Percentiles rank a stretch among this genome's conserved stretches.
These are phyloP conservation scores for Aureobasidium subglaciale DNA, from an alignment of 2,329 filamentous ascomycete species.

Conservation along the genomic window DNA sequence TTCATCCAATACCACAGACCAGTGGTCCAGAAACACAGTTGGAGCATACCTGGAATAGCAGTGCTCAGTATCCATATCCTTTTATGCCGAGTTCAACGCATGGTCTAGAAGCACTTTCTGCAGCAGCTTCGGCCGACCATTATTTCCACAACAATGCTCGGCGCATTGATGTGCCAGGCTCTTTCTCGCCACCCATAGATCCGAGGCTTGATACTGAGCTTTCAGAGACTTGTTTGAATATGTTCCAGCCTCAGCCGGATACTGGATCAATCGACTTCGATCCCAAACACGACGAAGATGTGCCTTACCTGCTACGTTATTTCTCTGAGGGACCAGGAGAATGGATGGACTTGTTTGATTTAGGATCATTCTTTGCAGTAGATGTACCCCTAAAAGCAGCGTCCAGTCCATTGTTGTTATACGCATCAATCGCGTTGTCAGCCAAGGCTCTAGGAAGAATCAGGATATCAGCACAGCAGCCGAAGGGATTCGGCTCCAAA, in stretches of 20 bases:
- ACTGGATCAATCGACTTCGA: constrained; percentile 1
- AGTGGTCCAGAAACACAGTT: not conserved
- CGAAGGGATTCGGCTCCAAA: constrained; percentile 11
- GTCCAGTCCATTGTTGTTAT: constrained; percentile 43
- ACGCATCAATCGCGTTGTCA: constrained; percentile 53
- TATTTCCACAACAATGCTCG: constrained; percentile 20
- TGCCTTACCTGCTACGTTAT: constrained; percentile 52
- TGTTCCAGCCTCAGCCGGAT: not conserved
- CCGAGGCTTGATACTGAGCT: constrained; percentile 28
- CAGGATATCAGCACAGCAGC: constrained; percentile 7
- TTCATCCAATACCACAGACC: not conserved
- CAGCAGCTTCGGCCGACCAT: constrained; percentile 40
- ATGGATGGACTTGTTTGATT: constrained; percentile 53
- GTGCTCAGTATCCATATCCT: not conserved
- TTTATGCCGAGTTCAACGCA: constrained; percentile 29
- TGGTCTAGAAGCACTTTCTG: constrained; percentile 49
- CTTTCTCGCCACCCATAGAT: constrained; percentile 35
- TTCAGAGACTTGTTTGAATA: not conserved
- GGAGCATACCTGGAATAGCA: not conserved
- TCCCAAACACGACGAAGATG: constrained; percentile 40
- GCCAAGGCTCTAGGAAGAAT: constrained; percentile 55
- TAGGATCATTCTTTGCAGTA: constrained; percentile 53
- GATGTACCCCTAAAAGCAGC: constrained; percentile 52
- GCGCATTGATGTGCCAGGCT: constrained; percentile 23
- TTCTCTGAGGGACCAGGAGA: constrained; percentile 53